Evolutionary conservation across 2,329 filamentous ascomycete species (phyloP).

Genomic region (Colletotrichum shisoi): DNA sequence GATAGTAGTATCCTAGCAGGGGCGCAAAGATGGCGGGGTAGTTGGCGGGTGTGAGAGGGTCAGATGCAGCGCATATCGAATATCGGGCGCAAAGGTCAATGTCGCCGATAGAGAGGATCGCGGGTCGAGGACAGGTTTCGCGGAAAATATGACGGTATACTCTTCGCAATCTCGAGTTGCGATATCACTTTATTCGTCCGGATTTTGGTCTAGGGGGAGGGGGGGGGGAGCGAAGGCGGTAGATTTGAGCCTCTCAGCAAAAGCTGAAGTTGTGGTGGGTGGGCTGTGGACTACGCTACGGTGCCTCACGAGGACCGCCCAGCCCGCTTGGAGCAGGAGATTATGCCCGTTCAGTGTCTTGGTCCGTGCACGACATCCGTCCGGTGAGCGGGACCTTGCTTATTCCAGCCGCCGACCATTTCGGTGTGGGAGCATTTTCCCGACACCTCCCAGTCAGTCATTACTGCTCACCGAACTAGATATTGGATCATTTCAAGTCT

Average conservation of each 20-base stretch:
- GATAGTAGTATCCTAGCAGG: constrained; percentile 27
- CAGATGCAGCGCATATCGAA: constrained; percentile 36
- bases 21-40: constrained; percentile 38
- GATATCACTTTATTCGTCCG: constrained; percentile 16
- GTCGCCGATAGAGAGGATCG: neutral
- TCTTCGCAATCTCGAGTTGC: constrained; percentile 11
- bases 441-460: too few species aligned
- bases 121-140: constrained; percentile 9
- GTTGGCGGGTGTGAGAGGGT: constrained; percentile 24
- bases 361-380: constrained; percentile 19
- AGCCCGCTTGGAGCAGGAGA: constrained; percentile 36
- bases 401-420: constrained; percentile 4
- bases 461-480: neutral
- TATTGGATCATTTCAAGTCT: neutral
- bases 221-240: constrained; percentile 20
- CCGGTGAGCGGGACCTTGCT: constrained; percentile 14
- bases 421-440: constrained; percentile 1
- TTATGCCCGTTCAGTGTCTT: constrained; percentile 20
- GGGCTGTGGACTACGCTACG: constrained; percentile 31
- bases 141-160: constrained; percentile 9
- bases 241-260: constrained; percentile 37
- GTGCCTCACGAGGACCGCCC: constrained; percentile 35
- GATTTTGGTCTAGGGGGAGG: constrained; percentile 5
- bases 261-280: constrained; percentile 38
- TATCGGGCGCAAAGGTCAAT: constrained; percentile 28